Evolutionary conservation across 306 rosid species (phyloP).

Genomic region (Vigna angularis): DNA sequence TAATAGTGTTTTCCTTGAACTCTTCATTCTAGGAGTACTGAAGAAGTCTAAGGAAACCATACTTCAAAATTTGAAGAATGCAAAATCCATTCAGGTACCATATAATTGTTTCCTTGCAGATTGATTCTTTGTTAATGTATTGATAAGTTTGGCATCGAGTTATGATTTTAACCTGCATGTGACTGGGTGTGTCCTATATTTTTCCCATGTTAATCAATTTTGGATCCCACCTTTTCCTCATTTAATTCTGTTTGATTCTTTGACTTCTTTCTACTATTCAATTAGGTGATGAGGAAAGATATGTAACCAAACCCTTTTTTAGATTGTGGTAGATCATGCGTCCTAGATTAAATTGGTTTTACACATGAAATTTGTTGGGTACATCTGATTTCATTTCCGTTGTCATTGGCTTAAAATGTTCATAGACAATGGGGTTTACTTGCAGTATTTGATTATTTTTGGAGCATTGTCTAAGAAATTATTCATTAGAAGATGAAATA

Average conservation of each 20-base stretch:
- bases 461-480: conserved; percentile 17
- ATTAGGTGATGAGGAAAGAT: neutral
- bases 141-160: conserved; percentile 3
- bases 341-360: conserved; percentile 21
- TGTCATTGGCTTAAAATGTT: conserved; percentile 10
- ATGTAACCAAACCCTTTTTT: conserved; percentile 15
- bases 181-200: conserved; percentile 17
- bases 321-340: conserved; percentile 8
- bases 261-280: conserved; percentile 1
- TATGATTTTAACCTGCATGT: conserved; percentile 28
- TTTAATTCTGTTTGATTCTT: conserved; percentile 20
- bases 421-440: neutral
- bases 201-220: conserved; percentile 32
- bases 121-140: conserved; percentile 27
- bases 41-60: conserved; percentile 70
- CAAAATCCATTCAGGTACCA: conserved; percentile 59
- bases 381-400: neutral
- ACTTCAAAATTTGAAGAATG: conserved; percentile 59
- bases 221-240: neutral
- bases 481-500: conserved; percentile 4
- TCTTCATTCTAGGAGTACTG: conserved; percentile 65
- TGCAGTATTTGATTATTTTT: conserved; percentile 7
- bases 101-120: neutral
- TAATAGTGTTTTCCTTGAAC: conserved; percentile 33
- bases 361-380: conserved; percentile 11